Conservation (phyloP, 805 yeast genomes). For the Pichia thaimueangensis region DNA sequence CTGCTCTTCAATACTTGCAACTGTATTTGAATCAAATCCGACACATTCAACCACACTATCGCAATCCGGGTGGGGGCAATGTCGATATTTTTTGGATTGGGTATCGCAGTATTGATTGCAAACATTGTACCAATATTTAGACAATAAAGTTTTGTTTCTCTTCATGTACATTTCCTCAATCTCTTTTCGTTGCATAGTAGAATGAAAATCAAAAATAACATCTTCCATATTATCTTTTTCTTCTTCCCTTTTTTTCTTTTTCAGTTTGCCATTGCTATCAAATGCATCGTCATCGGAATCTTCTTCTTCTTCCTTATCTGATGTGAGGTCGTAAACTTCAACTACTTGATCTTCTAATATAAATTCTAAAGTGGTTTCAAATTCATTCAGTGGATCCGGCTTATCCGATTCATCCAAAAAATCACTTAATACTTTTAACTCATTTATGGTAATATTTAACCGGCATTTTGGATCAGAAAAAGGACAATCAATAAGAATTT, state of each 20-base stretch:
- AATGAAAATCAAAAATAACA: slow-evolving; percentile 20
- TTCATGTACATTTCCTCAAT: slow-evolving; percentile 18
- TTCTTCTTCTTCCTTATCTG: too few species aligned
- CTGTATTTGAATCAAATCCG: slow-evolving; percentile 29
- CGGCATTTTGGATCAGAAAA: slow-evolving; percentile 42
- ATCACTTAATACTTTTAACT: slow-evolving; percentile 30
- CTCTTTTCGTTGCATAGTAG: slow-evolving; percentile 18
- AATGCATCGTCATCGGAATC: slow-evolving; percentile 1
- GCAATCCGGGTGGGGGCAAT: slow-evolving; percentile 89
- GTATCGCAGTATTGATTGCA: slow-evolving; percentile 49
- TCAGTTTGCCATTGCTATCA: slow-evolving; percentile 8
- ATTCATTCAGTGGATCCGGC: too few species aligned
- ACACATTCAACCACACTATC: slow-evolving; percentile 41
- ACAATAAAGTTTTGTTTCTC: slow-evolving; percentile 23
- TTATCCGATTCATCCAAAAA: slow-evolving; percentile 10
- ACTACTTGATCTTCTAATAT: slow-evolving; percentile 19
- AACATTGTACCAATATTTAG: slow-evolving; percentile 36
- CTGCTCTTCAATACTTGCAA: slow-evolving; percentile 24
- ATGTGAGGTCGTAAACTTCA: slow-evolving; percentile 15
- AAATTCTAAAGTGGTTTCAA: too few species aligned
- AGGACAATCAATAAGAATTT: slow-evolving; percentile 58
- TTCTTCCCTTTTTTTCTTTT: slow-evolving; percentile 10
- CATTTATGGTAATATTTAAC: slow-evolving; percentile 36
- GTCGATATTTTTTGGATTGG: slow-evolving; percentile 42
- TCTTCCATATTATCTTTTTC: background rate